Evolutionary conservation across 768 basidiomycete species (phyloP), one percentile per base, ranked within the genome.

Genomic region (Trametopsis cervina): DNA sequence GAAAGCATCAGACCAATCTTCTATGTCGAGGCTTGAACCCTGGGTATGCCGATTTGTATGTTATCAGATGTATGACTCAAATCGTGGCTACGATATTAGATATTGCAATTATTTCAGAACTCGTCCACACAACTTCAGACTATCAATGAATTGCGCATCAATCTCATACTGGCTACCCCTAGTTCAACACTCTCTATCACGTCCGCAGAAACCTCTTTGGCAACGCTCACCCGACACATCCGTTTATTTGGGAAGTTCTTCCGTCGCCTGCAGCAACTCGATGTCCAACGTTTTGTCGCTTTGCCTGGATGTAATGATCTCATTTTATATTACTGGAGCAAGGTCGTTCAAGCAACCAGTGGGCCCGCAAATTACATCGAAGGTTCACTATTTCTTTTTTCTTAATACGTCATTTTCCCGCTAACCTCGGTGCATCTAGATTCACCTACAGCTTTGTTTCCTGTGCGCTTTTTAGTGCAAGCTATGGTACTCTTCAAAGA

Each of bases 401-500:
- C 18, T 18, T 40, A 7, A 33, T 33, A 15, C 27, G 23, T 13
- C 37, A n/a, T 40, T 40, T 12, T 21, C 24, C 12, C 25, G 3
- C 22, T 10, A 23, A 43, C 39, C 26, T 46, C 18, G 21, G 13
- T 20, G 12, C 40, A 10, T 22, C 11, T 13, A 90, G 87, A 91
- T 61, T 76, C 80, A 0, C 61, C 70, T 24, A 65, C 71, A 38
- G 84, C 81, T 1, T 62, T 82, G 2, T 90, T 82, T 59, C 89
- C 90, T n/a, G 71, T 86, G 20, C 79, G 83, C 10, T 81, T 87
- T 57, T 69, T 92, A 49, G 85, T 91, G 0, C 89, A 90, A 59
- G 85, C 83, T 2, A 83, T 92, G 81, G 83, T 86, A 4, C 66
- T 92, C 7, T 91, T 92, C 68, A 89, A 85, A 56, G 89, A 90